Evolutionary conservation across 805 yeast genomes (phyloP), one percentile per base, ranked within the genome.

Genomic region (Saccharomycopsis sp.): DNA sequence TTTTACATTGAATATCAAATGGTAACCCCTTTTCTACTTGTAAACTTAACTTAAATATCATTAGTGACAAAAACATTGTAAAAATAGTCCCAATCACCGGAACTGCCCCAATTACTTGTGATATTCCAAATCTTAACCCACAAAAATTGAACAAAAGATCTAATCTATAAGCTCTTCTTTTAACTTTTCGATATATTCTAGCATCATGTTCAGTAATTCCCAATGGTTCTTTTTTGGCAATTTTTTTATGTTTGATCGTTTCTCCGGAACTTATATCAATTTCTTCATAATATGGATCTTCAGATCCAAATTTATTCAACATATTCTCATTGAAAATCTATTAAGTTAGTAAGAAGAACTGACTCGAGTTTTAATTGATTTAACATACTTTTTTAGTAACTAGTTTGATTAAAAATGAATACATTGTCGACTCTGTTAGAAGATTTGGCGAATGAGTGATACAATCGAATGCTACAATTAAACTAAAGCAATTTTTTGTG

Each of bases 51-150:
- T 53, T 52, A 28, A 72, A 55, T 4, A 71, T 51, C 29, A 57
- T 18, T 40, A 59, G 43, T 3, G 84, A 74, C 49, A 83, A 59
- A 46, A 62, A 67, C 2, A 72, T 58, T 28, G 74, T 66, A 34
- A 79, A 57, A 3, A 76, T 41, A 37, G 73, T 72, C 8, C 95
- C 95, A 10, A 77, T 59, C 48, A 76, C 63, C 0, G 95, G 95
- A 4, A 84, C 52, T 3, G 83, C 40, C 3, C 86, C 85, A 36
- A 82, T 70, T 3, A 84, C 46, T 32, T 77, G 80, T 17, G 82
- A 56, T 74, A 80, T 76, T 1, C 95, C 89, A 36, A 78, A 58
- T 44, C 74, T 67, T 41, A 79, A 55, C 2, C 94, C 88, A 48
- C 79, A 64, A 33, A 79, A 45, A 2, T 62, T 58, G 49, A 85